Percentiles rank a stretch among this genome's conserved stretches.
Conservation (phyloP, 2,329 filamentous ascomycete genomes). For the Colletotrichum lini region DNA sequence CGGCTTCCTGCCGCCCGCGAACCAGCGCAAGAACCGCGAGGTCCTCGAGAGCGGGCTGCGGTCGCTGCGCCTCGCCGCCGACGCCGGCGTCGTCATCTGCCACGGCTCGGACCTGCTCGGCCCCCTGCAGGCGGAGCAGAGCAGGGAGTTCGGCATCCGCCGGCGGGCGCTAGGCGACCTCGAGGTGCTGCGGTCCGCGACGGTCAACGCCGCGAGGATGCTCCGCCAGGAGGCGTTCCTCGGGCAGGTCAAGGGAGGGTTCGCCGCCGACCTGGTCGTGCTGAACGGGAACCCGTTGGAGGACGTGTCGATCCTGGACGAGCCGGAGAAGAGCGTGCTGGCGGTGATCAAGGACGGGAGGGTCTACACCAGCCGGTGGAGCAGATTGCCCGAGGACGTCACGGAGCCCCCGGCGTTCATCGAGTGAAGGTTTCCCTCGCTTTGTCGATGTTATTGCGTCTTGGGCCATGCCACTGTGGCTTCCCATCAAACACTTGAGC, state of each 20-base stretch:
- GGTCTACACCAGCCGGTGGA: slow-evolving; percentile 52
- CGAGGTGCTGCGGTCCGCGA: slow-evolving; percentile 50
- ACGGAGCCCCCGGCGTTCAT: slow-evolving; percentile 33
- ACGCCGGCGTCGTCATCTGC: slow-evolving; percentile 69
- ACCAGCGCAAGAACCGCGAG: slow-evolving; percentile 64
- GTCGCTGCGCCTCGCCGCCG: slow-evolving; percentile 62
- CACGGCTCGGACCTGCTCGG: slow-evolving; percentile 62
- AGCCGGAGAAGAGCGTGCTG: slow-evolving; percentile 62
- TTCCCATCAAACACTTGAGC: neutral
- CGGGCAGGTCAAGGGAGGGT: slow-evolving; percentile 65
- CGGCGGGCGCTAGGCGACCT: slow-evolving; percentile 44
- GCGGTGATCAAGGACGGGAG: slow-evolving; percentile 70
- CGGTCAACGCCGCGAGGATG: slow-evolving; percentile 65
- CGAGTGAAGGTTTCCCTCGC: slow-evolving; percentile 9
- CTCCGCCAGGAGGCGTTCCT: slow-evolving; percentile 61
- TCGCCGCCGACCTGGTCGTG: slow-evolving; percentile 67
- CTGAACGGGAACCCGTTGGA: slow-evolving; percentile 67
- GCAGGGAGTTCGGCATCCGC: slow-evolving; percentile 52
- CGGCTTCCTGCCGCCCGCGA: slow-evolving; percentile 60
- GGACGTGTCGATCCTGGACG: slow-evolving; percentile 66
- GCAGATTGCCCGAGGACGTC: slow-evolving; percentile 43
- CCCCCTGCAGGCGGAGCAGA: slow-evolving; percentile 50
- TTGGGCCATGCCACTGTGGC: too few species aligned
- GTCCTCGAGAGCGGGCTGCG: slow-evolving; percentile 63
- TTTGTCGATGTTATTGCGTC: too few species aligned